Percentiles rank a stretch among this genome's conserved stretches.
phyloP scores from a whole-genome alignment of 768 basidiomycete species.

The Leccinum sublutescens region DNA sequence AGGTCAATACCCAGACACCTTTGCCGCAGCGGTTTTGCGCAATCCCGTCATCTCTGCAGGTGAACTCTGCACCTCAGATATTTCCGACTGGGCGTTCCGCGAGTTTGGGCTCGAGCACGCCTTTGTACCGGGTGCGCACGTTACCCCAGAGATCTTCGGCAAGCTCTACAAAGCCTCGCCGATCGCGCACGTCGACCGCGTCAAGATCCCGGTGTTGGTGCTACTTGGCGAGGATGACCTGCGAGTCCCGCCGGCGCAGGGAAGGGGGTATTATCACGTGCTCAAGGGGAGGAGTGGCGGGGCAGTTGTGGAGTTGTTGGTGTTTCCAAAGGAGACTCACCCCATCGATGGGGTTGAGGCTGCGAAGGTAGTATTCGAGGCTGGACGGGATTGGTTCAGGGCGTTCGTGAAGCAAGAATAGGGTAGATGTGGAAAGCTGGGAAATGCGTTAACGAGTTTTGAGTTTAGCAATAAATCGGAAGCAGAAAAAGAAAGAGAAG shows the following conservation, averaged over 20 bases:
- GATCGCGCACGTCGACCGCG: constrained; percentile 48
- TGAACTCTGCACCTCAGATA: constrained; percentile 56
- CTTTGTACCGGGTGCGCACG: constrained; percentile 35
- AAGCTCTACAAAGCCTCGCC: constrained; percentile 53
- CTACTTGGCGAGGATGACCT: constrained; percentile 60
- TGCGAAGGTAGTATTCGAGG: constrained; percentile 51
- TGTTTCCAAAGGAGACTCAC: constrained; percentile 63
- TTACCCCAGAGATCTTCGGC: constrained; percentile 46
- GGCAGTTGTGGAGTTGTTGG: constrained; percentile 51
- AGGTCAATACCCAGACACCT: constrained; percentile 58
- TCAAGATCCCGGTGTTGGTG: constrained; percentile 54
- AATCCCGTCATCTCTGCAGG: constrained; percentile 70
- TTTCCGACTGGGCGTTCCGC: constrained; percentile 63
- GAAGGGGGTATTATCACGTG: constrained; percentile 62
- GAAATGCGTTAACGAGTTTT: no score
- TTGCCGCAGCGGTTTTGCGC: constrained; percentile 59
- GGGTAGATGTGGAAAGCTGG: no score
- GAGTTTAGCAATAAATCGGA: no score
- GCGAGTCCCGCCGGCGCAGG: constrained; percentile 62
- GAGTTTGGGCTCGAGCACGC: constrained; percentile 33
- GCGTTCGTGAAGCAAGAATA: constrained; percentile 9
- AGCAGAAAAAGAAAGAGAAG: no score
- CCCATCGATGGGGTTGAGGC: constrained; percentile 64
- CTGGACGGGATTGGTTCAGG: constrained; percentile 50
- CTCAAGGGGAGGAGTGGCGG: constrained; percentile 43